phyloP scores from a whole-genome alignment of 2,329 filamentous ascomycete genomes.

The Cucurbitaria berberidis region DNA sequence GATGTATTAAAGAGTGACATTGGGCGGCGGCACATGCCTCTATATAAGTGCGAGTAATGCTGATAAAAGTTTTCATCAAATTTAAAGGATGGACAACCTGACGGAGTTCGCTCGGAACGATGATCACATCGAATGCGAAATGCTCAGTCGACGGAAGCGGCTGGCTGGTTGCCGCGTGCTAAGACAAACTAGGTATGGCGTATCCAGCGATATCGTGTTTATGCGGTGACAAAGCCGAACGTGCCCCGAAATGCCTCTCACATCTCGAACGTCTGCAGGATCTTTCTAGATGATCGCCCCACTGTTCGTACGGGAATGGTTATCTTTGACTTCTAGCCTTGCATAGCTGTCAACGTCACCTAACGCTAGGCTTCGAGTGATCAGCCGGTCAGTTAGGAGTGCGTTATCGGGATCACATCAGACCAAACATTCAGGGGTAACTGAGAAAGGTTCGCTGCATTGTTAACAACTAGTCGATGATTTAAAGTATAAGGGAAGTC shows the following conservation, averaged over 20 bases:
- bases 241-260: background rate
- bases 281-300: background rate
- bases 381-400: background rate
- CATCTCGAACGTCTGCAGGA: background rate
- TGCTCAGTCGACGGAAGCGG: conserved; percentile 1
- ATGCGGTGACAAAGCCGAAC: background rate
- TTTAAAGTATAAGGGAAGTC: too few species aligned
- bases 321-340: background rate
- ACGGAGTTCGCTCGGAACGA: conserved; percentile 12
- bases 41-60: conserved; percentile 4
- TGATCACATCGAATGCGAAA: background rate
- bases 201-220: background rate
- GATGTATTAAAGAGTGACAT: background rate
- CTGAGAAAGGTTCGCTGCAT: too few species aligned
- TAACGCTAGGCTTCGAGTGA: background rate
- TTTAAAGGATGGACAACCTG: background rate
- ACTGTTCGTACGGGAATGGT: background rate
- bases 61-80: background rate
- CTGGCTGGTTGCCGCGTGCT: background rate
- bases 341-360: background rate
- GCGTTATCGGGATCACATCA: too few species aligned
- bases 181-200: background rate
- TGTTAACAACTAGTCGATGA: too few species aligned
- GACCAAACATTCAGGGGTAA: too few species aligned
- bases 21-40: background rate